phyloP scores from a whole-genome alignment of 2,329 filamentous ascomycete species.

The Nemania serpens region DNA sequence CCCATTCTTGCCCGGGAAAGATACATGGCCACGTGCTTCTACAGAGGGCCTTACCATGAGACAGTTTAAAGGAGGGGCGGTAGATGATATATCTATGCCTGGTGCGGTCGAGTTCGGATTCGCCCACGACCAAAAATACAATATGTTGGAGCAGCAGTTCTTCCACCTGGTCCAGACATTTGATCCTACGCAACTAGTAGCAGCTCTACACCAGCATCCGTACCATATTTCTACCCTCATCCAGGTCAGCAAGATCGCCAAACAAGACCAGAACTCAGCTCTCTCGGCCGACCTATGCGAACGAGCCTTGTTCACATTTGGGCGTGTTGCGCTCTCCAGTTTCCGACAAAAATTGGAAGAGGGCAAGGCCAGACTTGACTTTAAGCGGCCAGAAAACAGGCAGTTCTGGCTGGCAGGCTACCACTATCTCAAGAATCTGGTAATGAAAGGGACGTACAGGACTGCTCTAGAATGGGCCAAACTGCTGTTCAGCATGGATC shows the following conservation, averaged over 20 bases:
- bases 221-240: constrained; percentile 95
- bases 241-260: constrained; percentile 89
- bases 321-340: constrained; percentile 81
- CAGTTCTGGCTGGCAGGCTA: constrained; percentile 91
- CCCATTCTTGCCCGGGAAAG: constrained; percentile 83
- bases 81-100: constrained; percentile 38
- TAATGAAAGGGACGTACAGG: constrained; percentile 89
- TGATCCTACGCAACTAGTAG: constrained; percentile 81
- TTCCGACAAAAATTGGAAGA: constrained; percentile 77
- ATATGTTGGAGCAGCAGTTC: constrained; percentile 75
- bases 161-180: constrained; percentile 79
- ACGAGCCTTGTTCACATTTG: constrained; percentile 89
- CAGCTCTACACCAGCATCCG: constrained; percentile 73
- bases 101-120: constrained; percentile 77
- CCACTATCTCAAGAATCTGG: constrained; percentile 83
- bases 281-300: constrained; percentile 87
- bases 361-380: constrained; percentile 81
- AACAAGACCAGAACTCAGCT: constrained; percentile 86
- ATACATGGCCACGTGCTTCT: constrained; percentile 81
- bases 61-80: constrained; percentile 46
- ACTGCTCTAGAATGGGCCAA: constrained; percentile 95
- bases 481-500: constrained; percentile 75
- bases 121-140: constrained; percentile 74
- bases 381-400: constrained; percentile 81
- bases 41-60: constrained; percentile 86